These are phyloP conservation scores for Candida caryicola DNA, from an alignment of 805 yeast genomes.

Conservation along the genomic window DNA sequence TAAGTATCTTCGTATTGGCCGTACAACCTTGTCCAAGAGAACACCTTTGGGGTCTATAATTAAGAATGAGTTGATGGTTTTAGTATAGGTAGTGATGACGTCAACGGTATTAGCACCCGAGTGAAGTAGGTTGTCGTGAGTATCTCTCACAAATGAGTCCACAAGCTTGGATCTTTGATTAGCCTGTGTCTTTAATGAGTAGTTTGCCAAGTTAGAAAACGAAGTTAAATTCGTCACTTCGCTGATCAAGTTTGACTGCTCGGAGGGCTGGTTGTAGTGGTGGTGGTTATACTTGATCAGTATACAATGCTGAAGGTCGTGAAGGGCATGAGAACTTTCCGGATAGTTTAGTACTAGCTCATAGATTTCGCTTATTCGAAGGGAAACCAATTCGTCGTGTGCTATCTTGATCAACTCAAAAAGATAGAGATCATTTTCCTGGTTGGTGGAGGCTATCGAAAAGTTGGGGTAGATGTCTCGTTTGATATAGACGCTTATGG, in stretches of 20 bases:
- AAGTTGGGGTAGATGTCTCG: slow-evolving; percentile 38
- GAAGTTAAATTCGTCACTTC: slow-evolving; percentile 6
- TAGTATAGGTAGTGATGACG: slow-evolving; percentile 65
- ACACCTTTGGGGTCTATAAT: slow-evolving; percentile 87
- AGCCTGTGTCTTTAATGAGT: slow-evolving; percentile 23
- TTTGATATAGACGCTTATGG: slow-evolving; percentile 38
- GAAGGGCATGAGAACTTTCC: slow-evolving; percentile 47
- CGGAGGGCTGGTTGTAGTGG: slow-evolving; percentile 2
- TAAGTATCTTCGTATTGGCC: slow-evolving; percentile 72
- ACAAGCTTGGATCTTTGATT: slow-evolving; percentile 54
- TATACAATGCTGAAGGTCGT: slow-evolving; percentile 57
- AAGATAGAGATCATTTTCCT: slow-evolving; percentile 13
- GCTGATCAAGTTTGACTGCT: slow-evolving; percentile 1
- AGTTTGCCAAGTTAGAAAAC: slow-evolving; percentile 15
- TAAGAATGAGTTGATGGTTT: slow-evolving; percentile 67
- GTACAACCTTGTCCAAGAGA: slow-evolving; percentile 68
- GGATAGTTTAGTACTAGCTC: slow-evolving; percentile 58
- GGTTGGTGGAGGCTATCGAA: slow-evolving; percentile 12
- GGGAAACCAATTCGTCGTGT: slow-evolving; percentile 37
- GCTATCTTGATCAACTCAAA: slow-evolving; percentile 34
- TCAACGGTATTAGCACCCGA: slow-evolving; percentile 80
- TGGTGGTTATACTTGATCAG: slow-evolving; percentile 21
- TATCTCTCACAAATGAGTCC: slow-evolving; percentile 43
- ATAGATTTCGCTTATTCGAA: slow-evolving; percentile 58
- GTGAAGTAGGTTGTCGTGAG: slow-evolving; percentile 55